Base-by-base conservation (phyloP, 257 asterid species). In the Jaltomata sinuosa region DNA sequence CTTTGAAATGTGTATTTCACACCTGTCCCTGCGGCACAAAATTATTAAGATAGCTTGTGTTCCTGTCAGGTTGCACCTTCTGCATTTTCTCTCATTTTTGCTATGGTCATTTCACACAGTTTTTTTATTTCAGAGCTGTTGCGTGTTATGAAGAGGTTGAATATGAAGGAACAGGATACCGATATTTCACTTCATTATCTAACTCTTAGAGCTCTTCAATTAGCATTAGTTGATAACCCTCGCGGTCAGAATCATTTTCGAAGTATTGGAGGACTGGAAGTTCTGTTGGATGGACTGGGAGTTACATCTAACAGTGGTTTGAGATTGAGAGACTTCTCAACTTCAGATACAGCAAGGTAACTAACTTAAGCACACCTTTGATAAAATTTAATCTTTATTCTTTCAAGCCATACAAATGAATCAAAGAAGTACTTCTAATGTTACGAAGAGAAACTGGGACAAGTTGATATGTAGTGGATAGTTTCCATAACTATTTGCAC, bases 161-260 rank as follows among this genome's bases (percentile, higher is more conserved):
- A 91, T 83, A 90, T 95, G 96, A 96, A 96, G 90, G 98, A 94
- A 84, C 94, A 92, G 84, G 92, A 92, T 94, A 91, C 92, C 59
- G 97, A 96, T 87, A 89, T 92, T 83, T 89, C 91, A 79, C 97
- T 96, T 83, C 97, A 92, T 85, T 91, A 88, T 87, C 91, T 88
- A 88, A 94, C 97, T 83, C 95, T 94, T 84, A 92, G 92, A 90
- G 93, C 97, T 87, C 99, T 96, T 83, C 95, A 86, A 85, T 92
- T 94, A 80, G 94, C 96, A 77, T 93, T 96, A 90, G 90, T 91
- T 84, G 93, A 90, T 89, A 96, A 96, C 86, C 92, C 97, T 83
- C 99, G 99, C 5, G 97, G 97, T 92, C 99, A 96, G 89, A 96
- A 94, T 93, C 99, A 94, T 91, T 96, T 96, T 88, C 93, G 99